phyloP scores from a whole-genome alignment of 2,329 filamentous ascomycete species.

The Xylaria sp. region DNA sequence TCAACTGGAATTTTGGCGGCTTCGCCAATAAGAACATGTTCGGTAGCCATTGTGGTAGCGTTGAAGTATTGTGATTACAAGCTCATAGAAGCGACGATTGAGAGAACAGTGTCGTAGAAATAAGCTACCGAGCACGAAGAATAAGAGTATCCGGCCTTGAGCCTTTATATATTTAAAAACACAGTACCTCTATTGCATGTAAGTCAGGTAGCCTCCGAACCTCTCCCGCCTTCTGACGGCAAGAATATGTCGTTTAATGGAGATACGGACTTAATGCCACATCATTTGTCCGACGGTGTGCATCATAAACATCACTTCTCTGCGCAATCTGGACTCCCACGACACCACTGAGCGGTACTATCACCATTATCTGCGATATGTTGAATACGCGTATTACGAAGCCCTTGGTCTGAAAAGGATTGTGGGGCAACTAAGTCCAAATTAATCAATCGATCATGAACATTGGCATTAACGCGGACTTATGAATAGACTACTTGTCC shows the following conservation, averaged over 20 bases:
- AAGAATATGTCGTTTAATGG: not conserved
- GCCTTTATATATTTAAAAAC: conserved; percentile 11
- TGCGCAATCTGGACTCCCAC: not conserved
- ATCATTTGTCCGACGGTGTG: not conserved
- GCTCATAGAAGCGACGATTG: not conserved
- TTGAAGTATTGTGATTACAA: not conserved
- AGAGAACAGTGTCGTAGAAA: not conserved
- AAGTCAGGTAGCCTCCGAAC: not conserved
- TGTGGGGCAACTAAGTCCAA: conserved; percentile 10
- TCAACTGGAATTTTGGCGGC: conserved; percentile 51
- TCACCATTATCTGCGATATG: not conserved
- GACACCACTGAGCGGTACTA: not conserved
- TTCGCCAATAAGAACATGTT: conserved; percentile 45
- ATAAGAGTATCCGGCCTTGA: not conserved
- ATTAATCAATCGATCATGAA: not conserved
- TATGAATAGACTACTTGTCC: conserved; percentile 17
- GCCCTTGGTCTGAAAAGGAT: conserved; percentile 7
- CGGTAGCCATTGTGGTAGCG: conserved; percentile 30
- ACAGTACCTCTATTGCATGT: not conserved
- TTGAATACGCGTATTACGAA: conserved; percentile 29
- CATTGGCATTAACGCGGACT: conserved; percentile 15
- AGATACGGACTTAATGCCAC: conserved; percentile 21
- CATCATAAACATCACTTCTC: not conserved
- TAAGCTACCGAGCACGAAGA: not conserved
- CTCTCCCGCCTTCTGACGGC: not conserved